These are phyloP conservation scores for Plectranthus barbatus DNA, from an alignment of 257 asterid species.

Conservation along the genomic window DNA sequence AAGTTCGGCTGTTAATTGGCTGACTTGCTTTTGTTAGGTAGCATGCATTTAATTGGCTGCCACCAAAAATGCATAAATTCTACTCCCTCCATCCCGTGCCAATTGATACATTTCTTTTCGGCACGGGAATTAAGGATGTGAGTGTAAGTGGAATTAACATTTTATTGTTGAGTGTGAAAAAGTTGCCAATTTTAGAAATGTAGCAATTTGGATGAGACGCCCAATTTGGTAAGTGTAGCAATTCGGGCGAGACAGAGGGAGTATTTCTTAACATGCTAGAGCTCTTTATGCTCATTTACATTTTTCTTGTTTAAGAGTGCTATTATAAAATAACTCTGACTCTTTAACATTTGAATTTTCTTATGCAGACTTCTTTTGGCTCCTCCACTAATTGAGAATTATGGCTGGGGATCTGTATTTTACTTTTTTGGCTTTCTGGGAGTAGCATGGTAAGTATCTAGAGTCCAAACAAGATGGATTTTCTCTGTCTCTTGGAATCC, in stretches of 20 bases:
- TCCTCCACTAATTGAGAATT: constrained; percentile 75
- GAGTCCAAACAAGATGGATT: background rate
- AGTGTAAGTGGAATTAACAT: too few species aligned
- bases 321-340: background rate
- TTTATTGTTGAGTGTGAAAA: too few species aligned
- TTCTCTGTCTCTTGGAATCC: background rate
- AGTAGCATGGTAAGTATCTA: constrained; percentile 66
- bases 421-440: constrained; percentile 78
- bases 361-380: constrained; percentile 85
- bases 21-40: constrained; percentile 22
- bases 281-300: background rate
- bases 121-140: too few species aligned
- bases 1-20: constrained; percentile 17
- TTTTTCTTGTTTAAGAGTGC: background rate
- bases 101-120: too few species aligned
- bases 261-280: background rate
- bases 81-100: too few species aligned
- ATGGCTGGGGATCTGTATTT: constrained; percentile 93
- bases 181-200: too few species aligned
- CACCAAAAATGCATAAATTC: background rate
- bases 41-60: background rate
- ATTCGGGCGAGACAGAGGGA: too few species aligned
- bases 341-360: constrained; percentile 8
- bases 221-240: too few species aligned
- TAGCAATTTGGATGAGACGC: too few species aligned